A percentile compares a stretch with the other conserved stretches of the same genome.
Evolutionary conservation across 2,329 filamentous ascomycete species (phyloP).

Genomic region (Colletotrichum cuscutae): DNA sequence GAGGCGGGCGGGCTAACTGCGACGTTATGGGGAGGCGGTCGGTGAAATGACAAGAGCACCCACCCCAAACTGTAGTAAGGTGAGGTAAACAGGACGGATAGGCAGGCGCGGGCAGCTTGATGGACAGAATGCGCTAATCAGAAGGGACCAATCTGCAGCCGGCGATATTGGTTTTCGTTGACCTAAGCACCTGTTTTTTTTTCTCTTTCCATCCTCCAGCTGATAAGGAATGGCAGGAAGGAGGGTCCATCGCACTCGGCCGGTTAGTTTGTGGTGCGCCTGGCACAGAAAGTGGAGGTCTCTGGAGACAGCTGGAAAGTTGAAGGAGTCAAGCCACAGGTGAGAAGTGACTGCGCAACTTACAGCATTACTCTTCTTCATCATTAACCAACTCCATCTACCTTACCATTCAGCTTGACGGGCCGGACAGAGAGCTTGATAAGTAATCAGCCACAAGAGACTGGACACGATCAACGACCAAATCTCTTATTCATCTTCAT

Average conservation of each 20-base stretch:
- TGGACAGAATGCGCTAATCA: neutral
- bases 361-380: neutral
- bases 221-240: constrained; percentile 12
- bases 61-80: neutral
- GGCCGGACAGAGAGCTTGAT: neutral
- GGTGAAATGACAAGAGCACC: neutral
- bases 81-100: neutral
- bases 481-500: neutral
- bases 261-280: constrained; percentile 6
- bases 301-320: neutral
- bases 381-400: neutral
- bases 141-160: constrained; percentile 21
- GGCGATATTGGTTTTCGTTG: neutral
- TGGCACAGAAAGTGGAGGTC: constrained; percentile 20
- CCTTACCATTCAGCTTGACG: neutral
- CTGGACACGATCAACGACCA: neutral
- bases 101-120: neutral
- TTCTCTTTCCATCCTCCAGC: neutral
- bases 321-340: neutral
- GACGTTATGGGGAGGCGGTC: neutral
- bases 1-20: neutral
- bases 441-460: neutral
- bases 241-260: neutral
- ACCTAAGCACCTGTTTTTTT: neutral
- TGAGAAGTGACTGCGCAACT: constrained; percentile 6